Percentiles rank a stretch among this genome's conserved stretches.
Conservation (phyloP, 208 protist genomes). For the Trypanosoma lewisi region DNA sequence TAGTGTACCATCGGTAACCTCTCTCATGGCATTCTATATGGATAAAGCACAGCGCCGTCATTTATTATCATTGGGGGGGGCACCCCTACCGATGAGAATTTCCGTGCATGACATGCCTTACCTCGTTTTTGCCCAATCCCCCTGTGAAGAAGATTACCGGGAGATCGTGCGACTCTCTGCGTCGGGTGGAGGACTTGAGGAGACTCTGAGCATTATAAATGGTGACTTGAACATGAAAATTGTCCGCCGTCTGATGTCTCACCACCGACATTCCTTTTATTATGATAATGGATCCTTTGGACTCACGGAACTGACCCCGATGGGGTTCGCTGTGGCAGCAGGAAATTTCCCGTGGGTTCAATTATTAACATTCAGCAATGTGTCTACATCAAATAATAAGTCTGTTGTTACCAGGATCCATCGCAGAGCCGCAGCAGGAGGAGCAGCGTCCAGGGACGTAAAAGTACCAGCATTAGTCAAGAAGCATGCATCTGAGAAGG, state of each 20-base stretch:
- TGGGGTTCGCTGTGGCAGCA: slow-evolving; percentile 58
- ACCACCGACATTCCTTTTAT: slow-evolving; percentile 25
- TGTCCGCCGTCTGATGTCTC: neutral
- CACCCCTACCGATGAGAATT: neutral
- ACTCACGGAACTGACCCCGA: slow-evolving; percentile 49
- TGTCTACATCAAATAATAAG: slow-evolving; percentile 47
- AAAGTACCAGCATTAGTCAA: slow-evolving; percentile 2
- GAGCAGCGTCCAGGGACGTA: neutral
- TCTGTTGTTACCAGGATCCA: slow-evolving; percentile 33
- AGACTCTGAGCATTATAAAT: neutral
- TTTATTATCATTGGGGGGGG: neutral
- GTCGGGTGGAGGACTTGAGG: slow-evolving; percentile 6
- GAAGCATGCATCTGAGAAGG: slow-evolving; percentile 8
- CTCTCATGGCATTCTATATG: slow-evolving; percentile 17
- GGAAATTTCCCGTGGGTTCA: slow-evolving; percentile 69
- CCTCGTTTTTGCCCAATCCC: slow-evolving; percentile 8
- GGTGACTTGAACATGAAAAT: neutral
- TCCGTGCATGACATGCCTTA: slow-evolving; percentile 13
- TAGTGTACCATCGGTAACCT: slow-evolving; percentile 1
- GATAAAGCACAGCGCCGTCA: neutral
- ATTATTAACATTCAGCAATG: slow-evolving; percentile 44
- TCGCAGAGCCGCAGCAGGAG: neutral
- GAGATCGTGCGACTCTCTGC: slow-evolving; percentile 3
- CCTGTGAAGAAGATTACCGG: slow-evolving; percentile 1
- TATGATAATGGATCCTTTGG: slow-evolving; percentile 36